Conservation (phyloP, 352 stramenopile species). For the Phytophthora meadii region DNA sequence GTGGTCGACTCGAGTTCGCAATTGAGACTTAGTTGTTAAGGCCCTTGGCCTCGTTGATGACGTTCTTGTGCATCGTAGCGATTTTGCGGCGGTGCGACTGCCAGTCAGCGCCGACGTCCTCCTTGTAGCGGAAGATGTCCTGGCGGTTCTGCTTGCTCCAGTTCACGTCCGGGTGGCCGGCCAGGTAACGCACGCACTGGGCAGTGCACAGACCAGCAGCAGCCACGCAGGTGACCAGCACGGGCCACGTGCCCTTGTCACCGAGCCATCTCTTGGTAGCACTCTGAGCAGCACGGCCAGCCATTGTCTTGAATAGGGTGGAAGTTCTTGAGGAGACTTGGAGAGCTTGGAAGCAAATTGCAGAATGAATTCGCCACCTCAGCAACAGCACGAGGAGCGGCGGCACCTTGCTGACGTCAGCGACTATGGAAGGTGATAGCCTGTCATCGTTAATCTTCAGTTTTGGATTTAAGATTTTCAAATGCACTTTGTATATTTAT, state of each 20-base stretch:
- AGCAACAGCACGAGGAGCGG: slow-evolving; percentile 3
- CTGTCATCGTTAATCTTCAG: slow-evolving; percentile 15
- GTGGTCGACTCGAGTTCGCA: neutral
- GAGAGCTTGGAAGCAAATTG: slow-evolving; percentile 59
- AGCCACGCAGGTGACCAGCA: slow-evolving; percentile 73
- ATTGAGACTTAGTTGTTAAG: slow-evolving; percentile 53
- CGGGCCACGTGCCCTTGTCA: slow-evolving; percentile 80
- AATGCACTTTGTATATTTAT: neutral
- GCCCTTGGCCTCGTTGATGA: slow-evolving; percentile 82
- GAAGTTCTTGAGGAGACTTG: slow-evolving; percentile 20
- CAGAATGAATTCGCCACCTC: slow-evolving; percentile 56
- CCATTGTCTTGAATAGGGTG: slow-evolving; percentile 52
- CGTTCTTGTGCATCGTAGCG: slow-evolving; percentile 76
- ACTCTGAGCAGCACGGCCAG: slow-evolving; percentile 52
- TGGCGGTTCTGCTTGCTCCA: slow-evolving; percentile 83
- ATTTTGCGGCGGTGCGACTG: slow-evolving; percentile 79
- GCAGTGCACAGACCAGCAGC: slow-evolving; percentile 72
- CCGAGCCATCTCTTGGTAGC: slow-evolving; percentile 75
- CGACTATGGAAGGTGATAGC: neutral
- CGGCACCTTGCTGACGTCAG: slow-evolving; percentile 37
- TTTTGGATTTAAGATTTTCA: too few relatives aligned
- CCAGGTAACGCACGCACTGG: slow-evolving; percentile 76
- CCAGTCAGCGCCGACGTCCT: slow-evolving; percentile 67
- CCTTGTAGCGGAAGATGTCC: slow-evolving; percentile 79
- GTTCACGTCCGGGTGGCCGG: slow-evolving; percentile 75